A percentile compares a stretch with the other conserved stretches of the same genome.
Evolutionary conservation across 192 early-diverging fungal species (phyloP).

Genomic region (Coemansia sp.): DNA sequence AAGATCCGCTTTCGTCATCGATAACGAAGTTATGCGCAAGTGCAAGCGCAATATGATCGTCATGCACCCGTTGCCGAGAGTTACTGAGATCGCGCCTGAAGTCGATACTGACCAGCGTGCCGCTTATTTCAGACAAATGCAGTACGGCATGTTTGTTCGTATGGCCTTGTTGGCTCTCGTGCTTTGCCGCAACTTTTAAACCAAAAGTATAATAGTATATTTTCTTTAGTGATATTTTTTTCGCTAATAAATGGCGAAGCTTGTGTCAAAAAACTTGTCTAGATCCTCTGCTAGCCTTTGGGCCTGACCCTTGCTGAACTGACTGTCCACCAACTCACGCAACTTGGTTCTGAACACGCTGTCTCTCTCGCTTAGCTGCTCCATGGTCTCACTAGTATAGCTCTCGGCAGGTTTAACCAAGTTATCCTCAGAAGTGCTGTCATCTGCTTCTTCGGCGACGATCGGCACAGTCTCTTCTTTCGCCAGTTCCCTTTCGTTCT

Average conservation of each 20-base stretch:
- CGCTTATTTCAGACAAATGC: conserved; percentile 98
- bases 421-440: background rate
- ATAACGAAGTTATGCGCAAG: conserved; percentile 78
- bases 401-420: background rate
- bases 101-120: conserved; percentile 98
- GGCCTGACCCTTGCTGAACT: conserved; percentile 33
- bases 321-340: conserved; percentile 18
- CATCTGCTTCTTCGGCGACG: conserved; percentile 14
- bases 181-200: conserved; percentile 47
- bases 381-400: conserved; percentile 3
- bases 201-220: background rate
- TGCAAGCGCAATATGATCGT: conserved; percentile 97
- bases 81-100: conserved; percentile 93
- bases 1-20: conserved; percentile 77
- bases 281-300: conserved; percentile 12
- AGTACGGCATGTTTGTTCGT: conserved; percentile 94
- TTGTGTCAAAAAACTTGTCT: background rate
- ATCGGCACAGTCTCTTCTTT: background rate
- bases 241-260: background rate
- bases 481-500: background rate
- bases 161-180: conserved; percentile 96
- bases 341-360: conserved; percentile 38
- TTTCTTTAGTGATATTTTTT: conserved; percentile 1
- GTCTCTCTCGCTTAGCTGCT: conserved; percentile 26
- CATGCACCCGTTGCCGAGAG: conserved; percentile 96